A percentile compares a stretch with the other conserved stretches of the same genome.
Conservation (phyloP, 2,329 filamentous ascomycete genomes). For the Venturiaceae sp. region DNA sequence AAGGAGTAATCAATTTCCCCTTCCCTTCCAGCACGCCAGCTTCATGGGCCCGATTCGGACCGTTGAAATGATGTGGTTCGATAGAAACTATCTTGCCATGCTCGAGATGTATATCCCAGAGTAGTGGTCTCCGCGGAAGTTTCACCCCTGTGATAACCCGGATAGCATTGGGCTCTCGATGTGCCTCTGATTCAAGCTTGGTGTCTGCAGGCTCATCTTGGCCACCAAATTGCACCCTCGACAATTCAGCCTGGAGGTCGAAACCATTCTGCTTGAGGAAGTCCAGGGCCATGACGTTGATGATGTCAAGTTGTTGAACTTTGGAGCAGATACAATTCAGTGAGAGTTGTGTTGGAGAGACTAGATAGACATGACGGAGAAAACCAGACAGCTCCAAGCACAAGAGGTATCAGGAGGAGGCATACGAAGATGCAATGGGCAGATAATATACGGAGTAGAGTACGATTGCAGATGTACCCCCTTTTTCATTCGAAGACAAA, state of each 20-base stretch:
- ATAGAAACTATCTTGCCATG: conserved; percentile 27
- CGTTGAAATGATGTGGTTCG: conserved; percentile 16
- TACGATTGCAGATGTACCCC: no score
- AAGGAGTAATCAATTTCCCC: conserved; percentile 38
- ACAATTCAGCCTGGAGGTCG: conserved; percentile 22
- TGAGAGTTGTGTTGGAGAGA: no score
- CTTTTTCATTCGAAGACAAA: no score
- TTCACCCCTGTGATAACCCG: conserved; percentile 4
- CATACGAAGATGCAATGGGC: no score
- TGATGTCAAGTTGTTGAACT: no score
- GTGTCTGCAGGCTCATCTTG: background rate
- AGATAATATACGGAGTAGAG: no score
- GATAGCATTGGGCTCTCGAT: background rate
- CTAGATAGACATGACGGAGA: no score
- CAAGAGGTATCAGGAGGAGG: no score
- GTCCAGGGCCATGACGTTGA: conserved; percentile 16
- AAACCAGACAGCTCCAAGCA: no score
- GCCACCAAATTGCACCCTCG: conserved; percentile 16
- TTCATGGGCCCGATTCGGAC: background rate
- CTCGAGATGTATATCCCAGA: conserved; percentile 27
- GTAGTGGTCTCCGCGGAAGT: conserved; percentile 5
- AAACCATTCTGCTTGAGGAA: conserved; percentile 21
- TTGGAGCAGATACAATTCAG: no score
- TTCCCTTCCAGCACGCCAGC: conserved; percentile 29
- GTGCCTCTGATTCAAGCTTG: background rate